Conservation (phyloP, 129 eudicot genomes). For the Centella asiatica region DNA sequence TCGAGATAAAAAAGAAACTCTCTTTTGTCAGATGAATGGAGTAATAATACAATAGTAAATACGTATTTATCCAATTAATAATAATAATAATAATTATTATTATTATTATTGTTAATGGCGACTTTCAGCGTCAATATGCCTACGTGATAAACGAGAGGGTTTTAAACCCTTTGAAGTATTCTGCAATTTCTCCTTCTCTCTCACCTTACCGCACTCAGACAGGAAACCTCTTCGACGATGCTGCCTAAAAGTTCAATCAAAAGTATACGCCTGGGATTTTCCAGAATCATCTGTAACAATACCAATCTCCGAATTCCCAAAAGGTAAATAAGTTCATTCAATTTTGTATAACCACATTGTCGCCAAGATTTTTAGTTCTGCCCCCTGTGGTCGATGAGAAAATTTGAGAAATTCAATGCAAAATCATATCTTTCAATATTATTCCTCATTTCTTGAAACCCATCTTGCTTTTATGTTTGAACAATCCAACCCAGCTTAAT, state of each 20-base stretch:
- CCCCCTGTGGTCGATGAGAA: background rate
- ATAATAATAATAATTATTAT: background rate
- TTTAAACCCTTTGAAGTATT: too few relatives aligned
- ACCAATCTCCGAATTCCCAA: slow-evolving; percentile 14
- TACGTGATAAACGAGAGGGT: too few relatives aligned
- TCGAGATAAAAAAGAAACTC: too few relatives aligned
- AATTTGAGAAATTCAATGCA: background rate
- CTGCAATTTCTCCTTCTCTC: background rate
- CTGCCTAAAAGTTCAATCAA: slow-evolving; percentile 14
- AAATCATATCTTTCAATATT: background rate
- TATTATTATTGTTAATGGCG: background rate
- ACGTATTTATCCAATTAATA: too few relatives aligned
- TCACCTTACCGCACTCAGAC: background rate
- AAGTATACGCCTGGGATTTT: slow-evolving; percentile 5
- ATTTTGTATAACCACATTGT: background rate
- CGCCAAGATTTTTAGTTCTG: background rate
- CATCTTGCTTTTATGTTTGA: background rate
- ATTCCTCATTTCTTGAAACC: background rate
- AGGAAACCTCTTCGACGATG: background rate
- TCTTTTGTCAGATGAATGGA: too few relatives aligned
- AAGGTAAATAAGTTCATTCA: background rate
- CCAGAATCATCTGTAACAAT: background rate
- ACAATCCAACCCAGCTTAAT: background rate
- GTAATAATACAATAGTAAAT: too few relatives aligned
- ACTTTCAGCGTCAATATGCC: too few relatives aligned